Conservation (phyloP, 2,329 filamentous ascomycete species). For the Botryotinia convoluta region DNA sequence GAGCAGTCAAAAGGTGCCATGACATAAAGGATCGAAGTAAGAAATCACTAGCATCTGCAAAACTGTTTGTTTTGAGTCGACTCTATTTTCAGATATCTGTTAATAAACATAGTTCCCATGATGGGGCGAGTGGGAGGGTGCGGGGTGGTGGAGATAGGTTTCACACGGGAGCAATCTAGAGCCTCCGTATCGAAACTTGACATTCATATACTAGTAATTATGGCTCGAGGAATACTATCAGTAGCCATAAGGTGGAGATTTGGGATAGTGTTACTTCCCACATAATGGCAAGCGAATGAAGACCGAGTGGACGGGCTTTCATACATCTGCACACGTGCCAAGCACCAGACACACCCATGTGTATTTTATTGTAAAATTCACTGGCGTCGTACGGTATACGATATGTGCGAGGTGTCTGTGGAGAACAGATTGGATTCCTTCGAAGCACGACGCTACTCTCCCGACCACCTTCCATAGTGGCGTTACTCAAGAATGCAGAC, state of each 20-base stretch:
- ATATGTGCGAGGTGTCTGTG: slow-evolving; percentile 6
- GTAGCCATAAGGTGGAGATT: not conserved
- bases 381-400: not conserved
- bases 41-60: not conserved
- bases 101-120: not conserved
- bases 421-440: not conserved
- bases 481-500: slow-evolving; percentile 12
- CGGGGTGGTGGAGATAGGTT: not conserved
- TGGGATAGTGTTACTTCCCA: slow-evolving; percentile 12
- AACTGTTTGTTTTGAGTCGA: not conserved
- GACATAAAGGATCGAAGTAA: not conserved
- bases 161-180: not conserved
- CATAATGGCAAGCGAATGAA: slow-evolving; percentile 5
- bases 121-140: not conserved
- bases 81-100: not conserved
- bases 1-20: not conserved
- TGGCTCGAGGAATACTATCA: not conserved
- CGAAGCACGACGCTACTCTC: slow-evolving; percentile 1
- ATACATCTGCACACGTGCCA: slow-evolving; percentile 10
- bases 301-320: not conserved
- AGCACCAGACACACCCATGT: slow-evolving; percentile 10
- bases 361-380: not conserved
- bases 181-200: not conserved
- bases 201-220: not conserved
- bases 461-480: slow-evolving; percentile 4